A percentile compares a stretch with the other conserved stretches of the same genome.
Conservation (phyloP, 305 asterid genomes). For the Coffea humblotiana region DNA sequence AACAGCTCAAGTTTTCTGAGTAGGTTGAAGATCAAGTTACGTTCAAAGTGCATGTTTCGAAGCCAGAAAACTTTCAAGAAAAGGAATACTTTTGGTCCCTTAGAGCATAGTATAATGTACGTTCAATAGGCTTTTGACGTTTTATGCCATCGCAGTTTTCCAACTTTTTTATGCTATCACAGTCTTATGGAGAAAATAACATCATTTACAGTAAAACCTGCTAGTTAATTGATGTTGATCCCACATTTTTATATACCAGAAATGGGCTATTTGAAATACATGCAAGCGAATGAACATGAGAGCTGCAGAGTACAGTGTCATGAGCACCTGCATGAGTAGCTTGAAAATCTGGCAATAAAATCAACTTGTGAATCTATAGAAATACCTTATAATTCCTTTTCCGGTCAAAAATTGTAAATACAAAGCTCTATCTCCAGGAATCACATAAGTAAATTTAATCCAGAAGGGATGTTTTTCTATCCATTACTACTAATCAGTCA, state of each 20-base stretch:
- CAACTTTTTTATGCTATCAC: not conserved
- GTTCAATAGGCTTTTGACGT: not conserved
- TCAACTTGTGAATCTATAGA: not conserved
- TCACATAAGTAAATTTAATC: not conserved
- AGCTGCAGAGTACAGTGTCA: not conserved
- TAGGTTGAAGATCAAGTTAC: not conserved
- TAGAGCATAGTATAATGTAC: not conserved
- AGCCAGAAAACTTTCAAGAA: not conserved
- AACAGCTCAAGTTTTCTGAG: conserved; percentile 14
- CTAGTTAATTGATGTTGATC: not conserved
- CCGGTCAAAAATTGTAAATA: not conserved
- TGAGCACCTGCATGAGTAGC: not conserved
- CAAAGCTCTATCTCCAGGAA: not conserved
- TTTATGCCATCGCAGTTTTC: not conserved
- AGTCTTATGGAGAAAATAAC: not conserved
- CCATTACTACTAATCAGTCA: not conserved
- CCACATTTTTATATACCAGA: not conserved
- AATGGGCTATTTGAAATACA: too few species aligned
- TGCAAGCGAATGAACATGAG: not conserved
- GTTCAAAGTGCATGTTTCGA: not conserved
- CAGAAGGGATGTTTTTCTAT: not conserved
- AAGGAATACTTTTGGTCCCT: too few species aligned
- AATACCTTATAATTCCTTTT: not conserved
- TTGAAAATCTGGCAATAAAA: too few species aligned
- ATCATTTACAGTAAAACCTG: not conserved